phyloP scores from a whole-genome alignment of 2,329 filamentous ascomycete genomes.

The Microascus cirrosus region DNA sequence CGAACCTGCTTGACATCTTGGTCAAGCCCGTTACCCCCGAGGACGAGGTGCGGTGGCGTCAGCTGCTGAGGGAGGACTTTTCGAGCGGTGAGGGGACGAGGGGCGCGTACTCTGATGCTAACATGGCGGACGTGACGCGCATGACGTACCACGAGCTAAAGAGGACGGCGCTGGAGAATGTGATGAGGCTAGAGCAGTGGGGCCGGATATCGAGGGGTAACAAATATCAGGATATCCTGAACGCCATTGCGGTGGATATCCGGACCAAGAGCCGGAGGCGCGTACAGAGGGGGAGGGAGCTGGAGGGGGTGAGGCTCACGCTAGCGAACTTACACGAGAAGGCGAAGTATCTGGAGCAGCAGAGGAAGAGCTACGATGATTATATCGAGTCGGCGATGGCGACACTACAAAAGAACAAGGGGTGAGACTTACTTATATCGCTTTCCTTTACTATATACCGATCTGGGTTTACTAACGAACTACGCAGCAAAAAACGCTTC shows the following conservation, averaged over 20 bases:
- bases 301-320: conserved; percentile 73
- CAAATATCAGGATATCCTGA: conserved; percentile 94
- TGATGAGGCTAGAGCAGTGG: conserved; percentile 75
- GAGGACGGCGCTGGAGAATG: conserved; percentile 84
- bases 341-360: conserved; percentile 83
- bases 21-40: conserved; percentile 79
- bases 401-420: conserved; percentile 93
- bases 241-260: conserved; percentile 93
- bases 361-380: conserved; percentile 96
- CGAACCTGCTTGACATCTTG: conserved; percentile 89
- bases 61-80: conserved; percentile 74
- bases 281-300: conserved; percentile 80
- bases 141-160: conserved; percentile 91
- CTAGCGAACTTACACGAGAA: conserved; percentile 71
- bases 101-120: conserved; percentile 81
- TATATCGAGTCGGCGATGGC: conserved; percentile 99
- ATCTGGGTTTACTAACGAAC: not conserved
- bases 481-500: conserved; percentile 67
- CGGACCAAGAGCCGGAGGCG: conserved; percentile 90
- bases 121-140: conserved; percentile 78
- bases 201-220: conserved; percentile 86
- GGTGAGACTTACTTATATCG: conserved; percentile 33
- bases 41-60: conserved; percentile 81
- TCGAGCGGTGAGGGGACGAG: conserved; percentile 50
- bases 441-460: not conserved